phyloP scores from a whole-genome alignment of 768 basidiomycete genomes.

The Phanerochaete carnosa region DNA sequence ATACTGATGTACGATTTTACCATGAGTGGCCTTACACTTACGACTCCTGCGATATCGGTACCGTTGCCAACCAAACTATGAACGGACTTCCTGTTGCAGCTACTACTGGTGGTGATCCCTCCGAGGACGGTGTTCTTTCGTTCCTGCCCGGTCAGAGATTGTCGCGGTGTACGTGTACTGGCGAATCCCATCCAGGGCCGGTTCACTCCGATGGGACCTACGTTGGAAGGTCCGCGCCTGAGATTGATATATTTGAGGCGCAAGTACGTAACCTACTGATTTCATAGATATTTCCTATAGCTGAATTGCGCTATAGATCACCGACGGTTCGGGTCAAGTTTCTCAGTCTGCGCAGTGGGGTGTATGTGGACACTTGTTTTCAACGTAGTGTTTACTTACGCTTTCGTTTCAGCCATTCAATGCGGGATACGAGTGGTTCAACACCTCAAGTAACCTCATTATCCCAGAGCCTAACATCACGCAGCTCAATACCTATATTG shows the following conservation, averaged over 20 bases:
- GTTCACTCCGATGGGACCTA: conserved; percentile 64
- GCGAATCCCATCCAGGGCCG: conserved; percentile 81
- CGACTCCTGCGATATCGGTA: conserved; percentile 80
- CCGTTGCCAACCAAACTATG: conserved; percentile 74
- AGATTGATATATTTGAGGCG: conserved; percentile 87
- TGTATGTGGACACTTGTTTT: conserved; percentile 37
- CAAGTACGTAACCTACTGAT: conserved; percentile 38
- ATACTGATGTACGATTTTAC: background rate
- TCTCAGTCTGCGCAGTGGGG: conserved; percentile 86
- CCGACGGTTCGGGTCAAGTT: conserved; percentile 44
- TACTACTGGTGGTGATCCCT: conserved; percentile 48
- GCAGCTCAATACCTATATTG: conserved; percentile 61
- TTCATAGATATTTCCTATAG: background rate
- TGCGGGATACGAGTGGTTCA: conserved; percentile 64
- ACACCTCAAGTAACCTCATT: conserved; percentile 53
- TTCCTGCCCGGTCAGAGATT: conserved; percentile 81
- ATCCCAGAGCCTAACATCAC: conserved; percentile 55
- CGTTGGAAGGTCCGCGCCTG: conserved; percentile 77
- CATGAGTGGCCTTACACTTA: conserved; percentile 63
- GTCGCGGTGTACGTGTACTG: conserved; percentile 72
- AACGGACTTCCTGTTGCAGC: conserved; percentile 64
- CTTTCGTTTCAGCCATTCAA: conserved; percentile 63
- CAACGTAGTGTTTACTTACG: background rate
- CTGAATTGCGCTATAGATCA: conserved; percentile 10
- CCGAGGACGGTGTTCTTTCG: conserved; percentile 49